Percentiles rank a stretch among this genome's conserved stretches.
These are phyloP conservation scores for Crithidia fasciculata DNA, from an alignment of 208 protist genomes.

Conservation along the genomic window DNA sequence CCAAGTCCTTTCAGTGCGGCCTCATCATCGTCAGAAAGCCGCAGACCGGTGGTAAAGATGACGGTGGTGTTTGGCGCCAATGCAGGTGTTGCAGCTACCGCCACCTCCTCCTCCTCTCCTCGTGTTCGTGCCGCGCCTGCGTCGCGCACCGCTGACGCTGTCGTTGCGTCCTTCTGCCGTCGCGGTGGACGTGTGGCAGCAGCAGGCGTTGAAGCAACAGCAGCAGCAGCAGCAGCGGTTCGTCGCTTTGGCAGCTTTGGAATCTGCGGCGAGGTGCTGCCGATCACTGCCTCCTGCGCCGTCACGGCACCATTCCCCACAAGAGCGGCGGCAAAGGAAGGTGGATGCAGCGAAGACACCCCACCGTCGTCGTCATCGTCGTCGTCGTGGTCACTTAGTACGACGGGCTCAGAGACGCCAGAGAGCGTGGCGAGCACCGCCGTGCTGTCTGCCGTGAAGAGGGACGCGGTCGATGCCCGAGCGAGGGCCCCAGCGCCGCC, in stretches of 20 bases:
- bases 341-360: not conserved
- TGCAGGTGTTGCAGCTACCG: not conserved
- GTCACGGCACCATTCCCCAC: no score
- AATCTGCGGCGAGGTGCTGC: no score
- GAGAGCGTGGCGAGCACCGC: slow-evolving; percentile 32
- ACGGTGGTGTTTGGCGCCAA: slow-evolving; percentile 15
- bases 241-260: slow-evolving; percentile 3
- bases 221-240: not conserved
- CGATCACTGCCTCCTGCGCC: not conserved
- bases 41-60: slow-evolving; percentile 74
- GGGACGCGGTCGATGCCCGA: slow-evolving; percentile 9
- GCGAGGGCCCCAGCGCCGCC: not conserved
- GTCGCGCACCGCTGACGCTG: not conserved
- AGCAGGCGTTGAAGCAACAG: not conserved
- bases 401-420: slow-evolving; percentile 20
- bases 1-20: slow-evolving; percentile 30
- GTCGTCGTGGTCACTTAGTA: slow-evolving; percentile 16
- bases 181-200: not conserved
- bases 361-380: slow-evolving; percentile 9
- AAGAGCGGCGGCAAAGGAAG: not conserved
- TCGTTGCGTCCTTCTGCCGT: not conserved
- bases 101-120: not conserved
- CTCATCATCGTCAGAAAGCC: slow-evolving; percentile 37
- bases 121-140: not conserved
- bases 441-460: slow-evolving; percentile 28